These are phyloP conservation scores for Fistulinella cinereoalba DNA, from an alignment of 1,284 basidiomycete species.

Conservation along the genomic window DNA sequence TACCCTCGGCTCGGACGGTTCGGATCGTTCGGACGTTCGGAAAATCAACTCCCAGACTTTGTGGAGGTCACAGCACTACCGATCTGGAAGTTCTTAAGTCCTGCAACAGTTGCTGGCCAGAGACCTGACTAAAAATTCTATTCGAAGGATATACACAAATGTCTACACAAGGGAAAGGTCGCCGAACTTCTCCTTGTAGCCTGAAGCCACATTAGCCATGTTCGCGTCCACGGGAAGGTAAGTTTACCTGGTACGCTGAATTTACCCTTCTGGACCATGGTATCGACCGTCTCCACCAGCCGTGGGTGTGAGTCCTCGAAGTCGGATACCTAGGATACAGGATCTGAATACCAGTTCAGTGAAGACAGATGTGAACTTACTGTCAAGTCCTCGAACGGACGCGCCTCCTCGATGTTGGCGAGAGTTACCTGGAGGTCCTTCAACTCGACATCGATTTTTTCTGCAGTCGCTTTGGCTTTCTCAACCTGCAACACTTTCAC, in stretches of 20 bases:
- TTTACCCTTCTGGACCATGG: slow-evolving; percentile 98
- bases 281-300: slow-evolving; percentile 90
- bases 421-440: slow-evolving; percentile 92
- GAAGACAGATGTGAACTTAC: slow-evolving; percentile 45
- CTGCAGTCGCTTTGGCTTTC: slow-evolving; percentile 88
- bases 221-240: neutral
- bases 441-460: slow-evolving; percentile 92
- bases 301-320: slow-evolving; percentile 92
- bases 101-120: neutral
- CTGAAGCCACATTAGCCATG: slow-evolving; percentile 36
- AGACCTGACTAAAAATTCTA: slow-evolving; percentile 15
- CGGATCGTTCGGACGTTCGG: no score
- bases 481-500: slow-evolving; percentile 57
- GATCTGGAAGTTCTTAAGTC: neutral
- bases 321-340: slow-evolving; percentile 68
- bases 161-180: slow-evolving; percentile 85
- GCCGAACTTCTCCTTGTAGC: slow-evolving; percentile 93
- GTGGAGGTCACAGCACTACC: no score
- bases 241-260: slow-evolving; percentile 90
- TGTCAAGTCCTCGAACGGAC: slow-evolving; percentile 96
- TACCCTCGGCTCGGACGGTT: no score
- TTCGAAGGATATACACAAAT: slow-evolving; percentile 17
- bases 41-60: no score
- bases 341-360: neutral
- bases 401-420: slow-evolving; percentile 95